Conservation (phyloP, 306 rosid genomes). For the Sphenostylis stenocarpa region DNA sequence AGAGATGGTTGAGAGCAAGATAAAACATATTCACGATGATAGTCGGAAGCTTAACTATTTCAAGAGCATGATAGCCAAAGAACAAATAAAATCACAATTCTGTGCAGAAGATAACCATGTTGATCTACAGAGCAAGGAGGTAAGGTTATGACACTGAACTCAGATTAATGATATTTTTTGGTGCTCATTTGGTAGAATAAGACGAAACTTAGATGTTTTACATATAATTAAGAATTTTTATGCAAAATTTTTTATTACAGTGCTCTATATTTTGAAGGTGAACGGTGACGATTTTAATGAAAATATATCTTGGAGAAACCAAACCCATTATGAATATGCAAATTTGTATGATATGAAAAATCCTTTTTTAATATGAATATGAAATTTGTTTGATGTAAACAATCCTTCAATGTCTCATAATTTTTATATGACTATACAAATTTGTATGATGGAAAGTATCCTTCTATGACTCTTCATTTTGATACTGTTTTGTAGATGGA, state of each 20-base stretch:
- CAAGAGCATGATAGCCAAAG: conserved; percentile 41
- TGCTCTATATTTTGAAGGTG: background rate
- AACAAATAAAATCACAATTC: conserved; percentile 38
- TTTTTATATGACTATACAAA: conserved; percentile 3
- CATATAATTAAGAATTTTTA: background rate
- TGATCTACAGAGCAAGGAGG: conserved; percentile 52
- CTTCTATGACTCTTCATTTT: background rate
- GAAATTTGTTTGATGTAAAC: background rate
- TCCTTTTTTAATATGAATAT: conserved; percentile 1
- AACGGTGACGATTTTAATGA: background rate
- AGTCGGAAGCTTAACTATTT: conserved; percentile 41
- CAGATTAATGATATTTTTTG: background rate
- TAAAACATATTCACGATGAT: conserved; percentile 44
- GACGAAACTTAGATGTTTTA: background rate
- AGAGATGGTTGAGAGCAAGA: conserved; percentile 51
- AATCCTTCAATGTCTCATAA: background rate
- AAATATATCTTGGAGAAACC: background rate
- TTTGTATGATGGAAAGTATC: background rate
- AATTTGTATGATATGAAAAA: background rate
- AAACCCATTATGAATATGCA: background rate
- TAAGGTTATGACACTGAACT: conserved; percentile 22
- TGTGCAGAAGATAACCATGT: conserved; percentile 39
- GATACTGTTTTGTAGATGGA: conserved; percentile 39
- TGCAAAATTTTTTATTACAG: background rate
- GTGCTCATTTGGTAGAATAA: background rate